Base-by-base conservation (phyloP, 1,139 yeast genomes). In the Eremothecium sinecaudum region DNA sequence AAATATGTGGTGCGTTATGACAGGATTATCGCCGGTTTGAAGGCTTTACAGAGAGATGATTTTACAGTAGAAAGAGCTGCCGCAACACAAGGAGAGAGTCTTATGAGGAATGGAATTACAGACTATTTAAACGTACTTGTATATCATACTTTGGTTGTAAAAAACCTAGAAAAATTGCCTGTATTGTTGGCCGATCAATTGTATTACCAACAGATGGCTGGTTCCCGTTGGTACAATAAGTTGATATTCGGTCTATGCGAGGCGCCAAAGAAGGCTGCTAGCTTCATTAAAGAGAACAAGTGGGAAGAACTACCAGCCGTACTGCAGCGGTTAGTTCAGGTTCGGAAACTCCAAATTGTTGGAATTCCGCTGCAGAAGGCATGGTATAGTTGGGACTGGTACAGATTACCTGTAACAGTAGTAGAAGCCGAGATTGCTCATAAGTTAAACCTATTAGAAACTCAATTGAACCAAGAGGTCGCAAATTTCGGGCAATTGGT, bases 171-270 rank as follows among this genome's bases (percentile, higher is more conserved):
- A 9, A 31, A 28, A 17, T 28, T 52, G 11, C 49, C 53, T 3
- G 24, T 17, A 13, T 35, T 42, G 6, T 38, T 43, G 12, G 48
- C 43, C 13, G 44, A 46, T 4, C 40, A 37, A 12, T 18, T 32
- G 7, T 52, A 51, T 36, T 52, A 40, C 35, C 35, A 40, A 8
- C 35, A 38, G 2, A 32, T 49, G 3, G 21, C 35, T 5, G 33
- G 30, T 12, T 61, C 69, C 6, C 50, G 44, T 2, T 56, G 55
- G 37, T 5, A 17, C 6, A 15, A n/a, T n/a, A 42, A 53, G 7
- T 32, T 48, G 2, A 28, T 58, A 1, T 63, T 62, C 36, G 46
- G 60, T 2, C 17, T 60, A 18, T 71, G 63, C 39, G 56, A 18
- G 3, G 16, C 22, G 30, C 37, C 37, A 24, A 28, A 13, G 4